phyloP scores from a whole-genome alignment of 2,329 filamentous ascomycete genomes.

The Cladosporium sphaerospermum region DNA sequence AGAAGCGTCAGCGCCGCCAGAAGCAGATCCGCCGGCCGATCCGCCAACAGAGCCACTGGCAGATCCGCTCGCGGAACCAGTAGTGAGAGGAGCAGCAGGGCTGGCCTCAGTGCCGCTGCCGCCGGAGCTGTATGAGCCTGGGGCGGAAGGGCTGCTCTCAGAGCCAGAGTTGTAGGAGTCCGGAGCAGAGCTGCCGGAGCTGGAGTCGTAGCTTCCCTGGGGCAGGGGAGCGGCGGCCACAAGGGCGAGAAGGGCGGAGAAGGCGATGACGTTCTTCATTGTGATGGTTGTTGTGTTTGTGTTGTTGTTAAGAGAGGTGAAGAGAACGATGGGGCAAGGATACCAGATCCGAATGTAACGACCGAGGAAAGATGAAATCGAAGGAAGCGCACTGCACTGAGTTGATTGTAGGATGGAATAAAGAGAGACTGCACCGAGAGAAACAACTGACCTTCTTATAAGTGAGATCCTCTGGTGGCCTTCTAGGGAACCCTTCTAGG shows the following conservation, averaged over 20 bases:
- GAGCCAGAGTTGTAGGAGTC: neutral
- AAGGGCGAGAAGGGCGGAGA: conserved; percentile 10
- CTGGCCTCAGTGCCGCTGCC: neutral
- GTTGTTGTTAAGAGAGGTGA: neutral
- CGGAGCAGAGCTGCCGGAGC: neutral
- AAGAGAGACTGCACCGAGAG: neutral
- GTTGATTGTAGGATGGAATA: neutral
- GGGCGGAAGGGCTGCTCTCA: neutral
- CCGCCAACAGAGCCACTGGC: neutral
- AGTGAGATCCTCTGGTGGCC: neutral
- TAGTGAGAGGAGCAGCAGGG: conserved; percentile 1
- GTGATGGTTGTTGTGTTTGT: neutral
- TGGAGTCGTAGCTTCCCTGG: conserved; percentile 1
- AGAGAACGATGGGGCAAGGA: conserved; percentile 2
- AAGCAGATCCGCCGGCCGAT: neutral
- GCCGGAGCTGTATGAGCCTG: neutral
- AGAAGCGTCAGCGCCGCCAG: neutral
- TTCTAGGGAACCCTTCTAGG: too few species aligned
- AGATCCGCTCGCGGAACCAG: neutral
- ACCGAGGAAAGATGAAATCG: neutral
- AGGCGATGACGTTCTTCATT: conserved; percentile 11
- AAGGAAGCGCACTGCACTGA: conserved; percentile 5
- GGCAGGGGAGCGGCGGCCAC: conserved; percentile 9
- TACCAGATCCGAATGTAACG: conserved; percentile 11
- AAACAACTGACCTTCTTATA: conserved; percentile 4